Percentiles rank a stretch among this genome's conserved stretches.
Evolutionary conservation across 306 rosid species (phyloP).

Genomic region (Vigna mungo): DNA sequence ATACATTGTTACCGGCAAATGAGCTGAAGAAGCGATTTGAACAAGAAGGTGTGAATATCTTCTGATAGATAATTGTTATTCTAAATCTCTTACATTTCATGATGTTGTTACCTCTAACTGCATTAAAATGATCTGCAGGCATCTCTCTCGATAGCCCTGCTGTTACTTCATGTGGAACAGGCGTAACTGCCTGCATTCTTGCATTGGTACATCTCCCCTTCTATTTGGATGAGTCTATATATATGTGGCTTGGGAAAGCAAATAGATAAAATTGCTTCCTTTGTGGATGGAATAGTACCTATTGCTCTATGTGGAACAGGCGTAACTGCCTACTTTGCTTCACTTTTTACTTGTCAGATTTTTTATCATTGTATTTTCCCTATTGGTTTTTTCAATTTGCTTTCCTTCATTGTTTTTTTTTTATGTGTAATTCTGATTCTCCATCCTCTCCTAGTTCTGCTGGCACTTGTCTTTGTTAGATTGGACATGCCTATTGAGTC

Average conservation of each 20-base stretch:
- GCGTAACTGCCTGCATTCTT: conserved; percentile 92
- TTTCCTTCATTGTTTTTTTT: background rate
- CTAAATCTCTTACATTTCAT: conserved; percentile 23
- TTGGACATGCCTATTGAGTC: background rate
- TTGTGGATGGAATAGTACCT: background rate
- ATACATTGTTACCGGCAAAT: conserved; percentile 67
- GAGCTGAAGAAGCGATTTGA: conserved; percentile 77
- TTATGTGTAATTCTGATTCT: background rate
- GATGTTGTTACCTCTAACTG: conserved; percentile 5
- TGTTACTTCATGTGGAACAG: conserved; percentile 89
- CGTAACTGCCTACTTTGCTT: no score
- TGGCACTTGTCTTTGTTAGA: background rate
- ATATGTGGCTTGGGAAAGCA: background rate
- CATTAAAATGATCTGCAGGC: conserved; percentile 57
- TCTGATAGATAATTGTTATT: background rate
- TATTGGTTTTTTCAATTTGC: background rate
- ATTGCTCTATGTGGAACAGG: background rate
- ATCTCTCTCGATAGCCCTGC: conserved; percentile 78
- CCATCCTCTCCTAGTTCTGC: background rate
- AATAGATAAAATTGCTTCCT: conserved; percentile 1
- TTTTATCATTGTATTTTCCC: background rate
- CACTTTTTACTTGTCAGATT: no score
- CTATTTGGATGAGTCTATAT: conserved; percentile 12
- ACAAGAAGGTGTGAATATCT: conserved; percentile 60
- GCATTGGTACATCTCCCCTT: conserved; percentile 69